Evolutionary conservation across 192 early-diverging fungal species (phyloP), one percentile per base, ranked within the genome.

Genomic region (Obelidium mucronatum): DNA sequence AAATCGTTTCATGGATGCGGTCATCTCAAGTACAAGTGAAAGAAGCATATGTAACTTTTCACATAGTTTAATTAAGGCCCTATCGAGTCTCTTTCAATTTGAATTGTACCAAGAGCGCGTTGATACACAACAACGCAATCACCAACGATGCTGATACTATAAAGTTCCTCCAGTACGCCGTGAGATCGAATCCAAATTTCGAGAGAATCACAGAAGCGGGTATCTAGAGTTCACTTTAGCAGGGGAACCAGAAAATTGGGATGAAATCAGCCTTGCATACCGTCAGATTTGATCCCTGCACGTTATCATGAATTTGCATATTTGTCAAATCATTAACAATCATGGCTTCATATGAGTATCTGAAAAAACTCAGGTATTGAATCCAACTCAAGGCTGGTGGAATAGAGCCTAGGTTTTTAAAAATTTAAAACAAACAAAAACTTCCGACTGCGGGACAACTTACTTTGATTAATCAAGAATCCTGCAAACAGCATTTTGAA

Each of bases 401-500:
- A 34, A 92, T 91, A 4, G 79, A 60, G 48, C 74, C 81, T 83
- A 56, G 65, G 37, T 40, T 62, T 35, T 44, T 35, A 56, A 58
- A 39, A 52, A 34, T 11, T 37, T 11, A 31, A 22, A 8, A 58
- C 11, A 24, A 58, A 31, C 26, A 6, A 58, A 65, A 4, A 30
- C 19, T 17, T 48, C n/a, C 6, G 30, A 58, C 35, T 13, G 6
- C 17, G 42, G 15, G 22, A 6, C 17, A 24, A 8, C 79, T 37
- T 28, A 82, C 82, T 77, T 79, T 91, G 87, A 76, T 94, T 94
- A 66, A 94, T 80, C 54, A 94, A 63, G 51, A 93, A 89, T 0
- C 92, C 92, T 6, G 91, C 88, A 79, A 94, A 92, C 65, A 94
- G 74, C 91, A 94, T 91, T 67, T 90, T 87, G 77, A 94, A 94